These are phyloP conservation scores for Mucor circinelloides DNA, from an alignment of 371 early-diverging fungal genomes.

Conservation along the genomic window DNA sequence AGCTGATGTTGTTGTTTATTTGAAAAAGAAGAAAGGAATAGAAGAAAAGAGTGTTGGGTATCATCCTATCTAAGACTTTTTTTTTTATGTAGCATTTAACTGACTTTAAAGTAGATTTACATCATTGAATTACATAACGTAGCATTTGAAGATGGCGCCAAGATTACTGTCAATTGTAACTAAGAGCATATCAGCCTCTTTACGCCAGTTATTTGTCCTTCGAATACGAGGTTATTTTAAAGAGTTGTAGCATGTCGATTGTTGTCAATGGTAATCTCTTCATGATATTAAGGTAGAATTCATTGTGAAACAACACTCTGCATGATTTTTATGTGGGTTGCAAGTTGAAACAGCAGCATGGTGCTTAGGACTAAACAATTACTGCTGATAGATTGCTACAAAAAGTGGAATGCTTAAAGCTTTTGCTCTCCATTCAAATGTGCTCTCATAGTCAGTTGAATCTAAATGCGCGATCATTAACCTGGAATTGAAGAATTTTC, in stretches of 20 bases:
- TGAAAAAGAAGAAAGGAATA: neutral
- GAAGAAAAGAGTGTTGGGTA: conserved; percentile 1
- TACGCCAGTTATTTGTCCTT: neutral
- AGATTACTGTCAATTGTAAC: neutral
- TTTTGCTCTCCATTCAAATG: no score
- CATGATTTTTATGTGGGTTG: neutral
- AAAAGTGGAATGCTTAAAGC: no score
- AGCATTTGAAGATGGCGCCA: neutral
- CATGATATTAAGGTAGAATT: neutral
- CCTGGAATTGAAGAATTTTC: neutral
- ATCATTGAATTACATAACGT: neutral
- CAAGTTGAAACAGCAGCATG: no score
- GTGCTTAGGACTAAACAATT: no score
- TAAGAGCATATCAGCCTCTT: neutral
- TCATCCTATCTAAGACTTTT: neutral
- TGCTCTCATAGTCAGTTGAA: neutral
- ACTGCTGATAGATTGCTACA: neutral
- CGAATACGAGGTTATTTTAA: neutral
- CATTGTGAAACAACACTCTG: neutral
- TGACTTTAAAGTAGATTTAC: conserved; percentile 1
- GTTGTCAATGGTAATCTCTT: neutral
- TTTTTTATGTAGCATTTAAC: neutral
- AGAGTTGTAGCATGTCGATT: neutral
- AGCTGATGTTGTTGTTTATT: neutral
- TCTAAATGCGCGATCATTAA: neutral